These are phyloP conservation scores for Linum tenue DNA, from an alignment of 345 rosid genomes.

Conservation along the genomic window DNA sequence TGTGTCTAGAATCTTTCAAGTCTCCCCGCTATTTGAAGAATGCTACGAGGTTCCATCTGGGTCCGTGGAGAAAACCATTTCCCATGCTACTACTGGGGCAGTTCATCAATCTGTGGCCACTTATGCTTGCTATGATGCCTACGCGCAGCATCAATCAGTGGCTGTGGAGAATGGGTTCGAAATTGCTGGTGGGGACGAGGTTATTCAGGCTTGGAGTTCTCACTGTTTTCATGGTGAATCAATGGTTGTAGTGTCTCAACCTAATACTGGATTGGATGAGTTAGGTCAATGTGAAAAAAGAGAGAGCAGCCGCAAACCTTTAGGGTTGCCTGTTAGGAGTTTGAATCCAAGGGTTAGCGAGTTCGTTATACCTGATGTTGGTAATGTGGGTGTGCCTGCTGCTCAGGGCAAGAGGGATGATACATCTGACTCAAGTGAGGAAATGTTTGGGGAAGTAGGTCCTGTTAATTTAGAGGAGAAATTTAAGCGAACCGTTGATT, in stretches of 20 bases:
- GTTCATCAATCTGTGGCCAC: slow-evolving; percentile 5
- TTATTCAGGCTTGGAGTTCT: slow-evolving; percentile 50
- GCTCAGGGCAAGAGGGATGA: slow-evolving; percentile 20
- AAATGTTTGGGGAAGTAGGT: slow-evolving; percentile 23
- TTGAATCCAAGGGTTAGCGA: slow-evolving; percentile 32
- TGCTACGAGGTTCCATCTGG: slow-evolving; percentile 37
- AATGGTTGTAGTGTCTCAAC: slow-evolving; percentile 43
- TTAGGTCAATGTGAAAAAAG: slow-evolving; percentile 13
- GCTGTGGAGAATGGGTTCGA: slow-evolving; percentile 21
- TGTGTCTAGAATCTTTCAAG: slow-evolving; percentile 40
- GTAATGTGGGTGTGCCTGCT: slow-evolving; percentile 26
- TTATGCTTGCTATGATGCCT: slow-evolving; percentile 4
- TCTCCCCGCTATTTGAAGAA: slow-evolving; percentile 52
- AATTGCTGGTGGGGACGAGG: slow-evolving; percentile 19
- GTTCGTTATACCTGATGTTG: slow-evolving; percentile 14
- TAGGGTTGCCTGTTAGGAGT: slow-evolving; percentile 81
- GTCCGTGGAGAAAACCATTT: slow-evolving; percentile 26
- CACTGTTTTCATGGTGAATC: slow-evolving; percentile 50
- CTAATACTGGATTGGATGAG: slow-evolving; percentile 33
- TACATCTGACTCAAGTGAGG: slow-evolving; percentile 17
- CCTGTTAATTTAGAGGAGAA: slow-evolving; percentile 26
- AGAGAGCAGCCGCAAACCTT: slow-evolving; percentile 26
- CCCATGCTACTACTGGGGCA: slow-evolving; percentile 6
- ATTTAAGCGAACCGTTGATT: slow-evolving; percentile 24
- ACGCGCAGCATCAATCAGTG: slow-evolving; percentile 20